Evolutionary conservation across 2,329 filamentous ascomycete genomes (phyloP).

Genomic region (Fusarium sp.): DNA sequence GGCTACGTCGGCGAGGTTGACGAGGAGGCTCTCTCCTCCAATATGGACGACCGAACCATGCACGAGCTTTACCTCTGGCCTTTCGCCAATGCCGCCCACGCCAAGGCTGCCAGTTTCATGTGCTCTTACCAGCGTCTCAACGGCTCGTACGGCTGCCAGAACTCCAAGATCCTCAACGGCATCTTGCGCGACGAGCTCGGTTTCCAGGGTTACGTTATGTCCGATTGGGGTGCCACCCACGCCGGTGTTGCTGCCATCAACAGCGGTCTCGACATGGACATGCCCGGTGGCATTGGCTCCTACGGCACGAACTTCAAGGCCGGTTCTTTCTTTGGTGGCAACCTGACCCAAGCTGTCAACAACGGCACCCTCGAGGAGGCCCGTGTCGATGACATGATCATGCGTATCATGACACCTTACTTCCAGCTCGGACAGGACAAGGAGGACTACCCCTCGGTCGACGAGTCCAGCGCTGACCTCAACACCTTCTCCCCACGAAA

Average conservation of each 20-base stretch:
- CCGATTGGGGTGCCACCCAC: conserved; percentile 83
- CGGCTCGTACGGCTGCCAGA: conserved; percentile 85
- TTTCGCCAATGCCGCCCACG: conserved; percentile 51
- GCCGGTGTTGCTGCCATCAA: conserved; percentile 73
- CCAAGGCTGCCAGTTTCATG: conserved; percentile 62
- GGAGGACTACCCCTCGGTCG: conserved; percentile 58
- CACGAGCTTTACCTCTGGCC: conserved; percentile 63
- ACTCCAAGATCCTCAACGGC: conserved; percentile 79
- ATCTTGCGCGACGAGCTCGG: conserved; percentile 83
- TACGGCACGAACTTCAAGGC: conserved; percentile 49
- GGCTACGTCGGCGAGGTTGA: conserved; percentile 45
- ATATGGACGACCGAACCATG: conserved; percentile 70
- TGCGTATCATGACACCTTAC: conserved; percentile 67
- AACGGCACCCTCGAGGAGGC: conserved; percentile 59
- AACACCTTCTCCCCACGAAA: conserved; percentile 63
- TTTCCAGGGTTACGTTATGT: conserved; percentile 84
- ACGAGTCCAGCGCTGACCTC: conserved; percentile 61
- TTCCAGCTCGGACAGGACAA: conserved; percentile 63
- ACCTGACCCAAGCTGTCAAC: conserved; percentile 60
- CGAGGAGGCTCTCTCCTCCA: conserved; percentile 53
- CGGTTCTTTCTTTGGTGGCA: conserved; percentile 60
- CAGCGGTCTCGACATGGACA: conserved; percentile 75
- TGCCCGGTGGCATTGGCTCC: conserved; percentile 59
- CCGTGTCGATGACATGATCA: conserved; percentile 61
- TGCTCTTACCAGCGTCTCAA: conserved; percentile 83